Evolutionary conservation across 1,284 basidiomycete species (phyloP).

Genomic region (Coniferiporia weirii): DNA sequence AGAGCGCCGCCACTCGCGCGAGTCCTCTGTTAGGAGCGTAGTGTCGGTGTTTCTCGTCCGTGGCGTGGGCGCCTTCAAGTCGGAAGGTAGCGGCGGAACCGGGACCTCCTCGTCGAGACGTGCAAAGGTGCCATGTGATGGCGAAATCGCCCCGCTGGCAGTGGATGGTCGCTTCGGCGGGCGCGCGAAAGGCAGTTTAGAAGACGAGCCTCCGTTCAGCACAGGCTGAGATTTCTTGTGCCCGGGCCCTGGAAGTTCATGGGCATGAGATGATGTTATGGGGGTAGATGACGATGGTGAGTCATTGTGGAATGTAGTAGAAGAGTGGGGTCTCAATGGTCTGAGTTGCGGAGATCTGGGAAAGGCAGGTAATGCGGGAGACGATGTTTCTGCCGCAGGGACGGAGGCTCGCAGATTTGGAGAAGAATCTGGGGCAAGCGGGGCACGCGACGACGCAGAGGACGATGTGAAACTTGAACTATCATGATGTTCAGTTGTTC

Average conservation of each 20-base stretch:
- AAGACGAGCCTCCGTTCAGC: background rate
- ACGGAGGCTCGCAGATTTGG: background rate
- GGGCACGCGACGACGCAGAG: constrained; percentile 11
- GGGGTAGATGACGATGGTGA: background rate
- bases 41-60: background rate
- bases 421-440: constrained; percentile 1
- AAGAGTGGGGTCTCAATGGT: background rate
- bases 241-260: constrained; percentile 4
- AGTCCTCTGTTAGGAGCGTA: background rate
- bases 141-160: constrained; percentile 4
- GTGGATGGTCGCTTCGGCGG: constrained; percentile 14
- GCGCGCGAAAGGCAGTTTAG: background rate
- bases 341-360: constrained; percentile 3
- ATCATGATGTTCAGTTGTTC: constrained; percentile 5
- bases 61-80: background rate
- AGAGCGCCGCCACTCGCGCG: constrained; percentile 1
- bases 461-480: constrained; percentile 8
- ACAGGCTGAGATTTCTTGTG: constrained; percentile 17
- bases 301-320: constrained; percentile 4
- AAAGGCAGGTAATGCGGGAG: background rate
- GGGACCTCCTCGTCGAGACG: constrained; percentile 1
- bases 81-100: constrained; percentile 6
- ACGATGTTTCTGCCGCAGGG: background rate
- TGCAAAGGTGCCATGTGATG: background rate
- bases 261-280: background rate